Evolutionary conservation across 2,329 filamentous ascomycete genomes (phyloP), one percentile per base, ranked within the genome.

Genomic region (Aspergillus sp.): DNA sequence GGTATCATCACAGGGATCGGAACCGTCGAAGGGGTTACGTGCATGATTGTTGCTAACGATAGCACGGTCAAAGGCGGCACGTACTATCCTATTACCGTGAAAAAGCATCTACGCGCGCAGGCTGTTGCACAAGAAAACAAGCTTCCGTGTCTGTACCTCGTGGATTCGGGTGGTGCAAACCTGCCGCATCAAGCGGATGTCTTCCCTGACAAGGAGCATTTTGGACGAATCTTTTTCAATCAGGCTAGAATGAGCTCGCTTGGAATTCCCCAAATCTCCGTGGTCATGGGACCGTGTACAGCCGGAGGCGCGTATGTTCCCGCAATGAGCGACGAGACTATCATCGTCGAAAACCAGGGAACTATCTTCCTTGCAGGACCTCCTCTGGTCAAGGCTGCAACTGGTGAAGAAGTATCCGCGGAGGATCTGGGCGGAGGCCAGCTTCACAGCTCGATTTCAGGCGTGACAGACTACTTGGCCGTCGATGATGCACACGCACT

Each of bases 191-290:
- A 98, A 70, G 86, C 90, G 32, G 88, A 96, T 62, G 91, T 97
- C 45, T 97, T 98, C 66, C 93, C 91, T 1, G 91, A 97, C 66
- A 79, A 84, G 52, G 89, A 96, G 43, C 91, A 97, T 67, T 97
- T 98, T 62, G 90, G 91, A 31, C 88, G 91, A 53, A 95, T 97
- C 64, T 98, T 98, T 75, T 98, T 86, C 76, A 96, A 98, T 71
- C 91, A 98, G 69, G 91, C 93, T 3, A 78, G 88, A 59, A 95
- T 97, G 90, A 93, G 87, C 54, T 79, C 86, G 2, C 72, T 84
- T 53, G 89, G 90, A 5, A 95, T 97, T 49, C 91, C 91, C 1
- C 91, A 97, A 62, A 86, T 98, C 55, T 85, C 88, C 7, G 89
- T 96, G 2, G 91, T 98, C 37, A 96, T 98, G 91, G 91, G 91